Evolutionary conservation across 345 rosid genomes (phyloP), one percentile per base, ranked within the genome.

Genomic region (Ceriops zippeliana): DNA sequence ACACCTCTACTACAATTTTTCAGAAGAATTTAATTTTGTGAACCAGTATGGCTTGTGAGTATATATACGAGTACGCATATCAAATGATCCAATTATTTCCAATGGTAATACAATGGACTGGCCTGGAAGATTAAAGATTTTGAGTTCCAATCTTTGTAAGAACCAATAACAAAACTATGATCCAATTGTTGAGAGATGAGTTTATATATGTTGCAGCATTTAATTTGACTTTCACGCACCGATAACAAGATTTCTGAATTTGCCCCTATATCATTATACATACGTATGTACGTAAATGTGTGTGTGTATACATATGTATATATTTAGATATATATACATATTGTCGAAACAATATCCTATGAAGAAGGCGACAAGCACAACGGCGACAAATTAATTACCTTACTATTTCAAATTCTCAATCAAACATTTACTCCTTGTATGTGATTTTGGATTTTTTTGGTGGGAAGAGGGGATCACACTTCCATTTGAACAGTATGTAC

Each of bases 401-500:
- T n/a, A 19, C 73, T 59, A 64, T 54, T 13, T 53, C 16, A 34
- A 34, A 34, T 34, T 7, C 37, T 7, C 37, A 34, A 7, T 34
- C 16, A 38, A 9, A 38, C 13, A 11, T 38, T 9, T 38, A 9
- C 13, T 0, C 13, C 16, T 9, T 38, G 16, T 10, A 38, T 38
- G 10, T 38, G 11, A 2, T 9, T 9, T 38, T 9, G 47, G 16
- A 38, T 16, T 67, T 67, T 67, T 16, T 58, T 11, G 47, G 47
- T 38, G 47, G 16, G 47, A 38, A 38, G 47, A 10, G 68, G 47
- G 68, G 60, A 26, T 46, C 65, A 74, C 56, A 35, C n/a, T 67
- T 64, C 67, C 71, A 68, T 59, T 7, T 57, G 38, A 69, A 68
- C 47, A 58, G 64, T 35, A 62, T 2, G 16, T 28, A 34, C 22